A percentile compares a stretch with the other conserved stretches of the same genome.
phyloP scores from a whole-genome alignment of 257 asterid genomes.

The Anisodus acutangulus region DNA sequence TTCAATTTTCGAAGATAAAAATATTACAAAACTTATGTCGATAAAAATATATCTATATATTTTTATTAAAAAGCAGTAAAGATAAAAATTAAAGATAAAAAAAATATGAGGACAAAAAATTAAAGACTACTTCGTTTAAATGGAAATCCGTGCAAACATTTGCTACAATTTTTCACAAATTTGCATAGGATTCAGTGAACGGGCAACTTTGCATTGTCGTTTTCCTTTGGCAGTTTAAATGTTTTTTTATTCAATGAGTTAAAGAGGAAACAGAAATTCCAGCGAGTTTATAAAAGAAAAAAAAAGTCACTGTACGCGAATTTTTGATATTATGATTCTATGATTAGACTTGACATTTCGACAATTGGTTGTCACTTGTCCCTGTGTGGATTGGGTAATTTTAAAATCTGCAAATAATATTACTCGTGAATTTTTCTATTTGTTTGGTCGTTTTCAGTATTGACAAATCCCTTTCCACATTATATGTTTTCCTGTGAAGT shows the following conservation, averaged over 20 bases:
- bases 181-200: background rate
- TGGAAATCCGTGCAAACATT: too few species aligned
- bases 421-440: background rate
- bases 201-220: background rate
- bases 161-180: background rate
- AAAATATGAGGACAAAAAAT: too few species aligned
- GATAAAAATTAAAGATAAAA: too few species aligned
- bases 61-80: too few species aligned
- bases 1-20: too few species aligned
- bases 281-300: too few species aligned
- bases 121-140: too few species aligned
- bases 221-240: background rate
- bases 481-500: background rate
- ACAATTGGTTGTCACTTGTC: background rate
- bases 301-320: background rate
- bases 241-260: background rate
- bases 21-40: too few species aligned
- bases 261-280: background rate
- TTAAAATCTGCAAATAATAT: background rate
- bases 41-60: too few species aligned
- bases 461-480: background rate
- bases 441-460: background rate
- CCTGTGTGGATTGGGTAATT: slow-evolving; percentile 4
- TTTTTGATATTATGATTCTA: background rate
- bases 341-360: background rate